Percentiles rank a stretch among this genome's conserved stretches.
Evolutionary conservation across 352 stramenopile species (phyloP).

Genomic region (Globisporangium acanthophoron): DNA sequence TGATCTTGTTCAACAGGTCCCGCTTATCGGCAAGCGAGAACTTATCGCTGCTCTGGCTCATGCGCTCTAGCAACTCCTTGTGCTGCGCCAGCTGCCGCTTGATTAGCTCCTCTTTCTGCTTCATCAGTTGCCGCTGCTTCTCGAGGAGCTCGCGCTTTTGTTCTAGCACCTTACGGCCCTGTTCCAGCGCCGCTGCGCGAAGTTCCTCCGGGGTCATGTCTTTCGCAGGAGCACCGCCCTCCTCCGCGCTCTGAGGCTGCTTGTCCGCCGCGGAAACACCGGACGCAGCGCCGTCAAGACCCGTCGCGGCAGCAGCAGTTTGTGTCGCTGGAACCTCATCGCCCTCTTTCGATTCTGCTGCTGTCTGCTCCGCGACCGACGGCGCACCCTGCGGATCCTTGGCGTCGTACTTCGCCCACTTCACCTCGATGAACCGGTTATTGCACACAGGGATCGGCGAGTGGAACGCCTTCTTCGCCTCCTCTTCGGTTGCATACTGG

Average conservation of each 20-base stretch:
- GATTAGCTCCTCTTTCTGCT: slow-evolving; percentile 80
- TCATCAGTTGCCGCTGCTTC: slow-evolving; percentile 77
- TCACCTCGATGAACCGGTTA: slow-evolving; percentile 87
- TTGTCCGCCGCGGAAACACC: not conserved
- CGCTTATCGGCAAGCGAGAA: slow-evolving; percentile 71
- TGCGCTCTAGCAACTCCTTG: slow-evolving; percentile 76
- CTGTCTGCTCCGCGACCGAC: slow-evolving; percentile 29
- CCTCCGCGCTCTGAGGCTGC: slow-evolving; percentile 9
- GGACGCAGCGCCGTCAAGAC: not conserved
- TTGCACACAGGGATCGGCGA: slow-evolving; percentile 86
- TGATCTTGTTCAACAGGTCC: slow-evolving; percentile 84
- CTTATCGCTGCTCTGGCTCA: slow-evolving; percentile 68
- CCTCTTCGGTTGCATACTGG: slow-evolving; percentile 78
- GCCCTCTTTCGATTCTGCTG: slow-evolving; percentile 25
- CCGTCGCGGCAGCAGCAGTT: not conserved
- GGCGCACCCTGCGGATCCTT: slow-evolving; percentile 55
- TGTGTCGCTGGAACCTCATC: slow-evolving; percentile 15
- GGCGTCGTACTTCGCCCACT: slow-evolving; percentile 80
- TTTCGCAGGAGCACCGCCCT: slow-evolving; percentile 31
- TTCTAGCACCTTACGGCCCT: slow-evolving; percentile 76
- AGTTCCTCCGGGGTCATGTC: slow-evolving; percentile 74
- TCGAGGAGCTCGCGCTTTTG: slow-evolving; percentile 84
- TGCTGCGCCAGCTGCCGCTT: slow-evolving; percentile 78
- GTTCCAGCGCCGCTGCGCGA: slow-evolving; percentile 64
- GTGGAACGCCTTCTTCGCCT: slow-evolving; percentile 83